These are phyloP conservation scores for Phytophthora syringae DNA, from an alignment of 352 stramenopile species.

Conservation along the genomic window DNA sequence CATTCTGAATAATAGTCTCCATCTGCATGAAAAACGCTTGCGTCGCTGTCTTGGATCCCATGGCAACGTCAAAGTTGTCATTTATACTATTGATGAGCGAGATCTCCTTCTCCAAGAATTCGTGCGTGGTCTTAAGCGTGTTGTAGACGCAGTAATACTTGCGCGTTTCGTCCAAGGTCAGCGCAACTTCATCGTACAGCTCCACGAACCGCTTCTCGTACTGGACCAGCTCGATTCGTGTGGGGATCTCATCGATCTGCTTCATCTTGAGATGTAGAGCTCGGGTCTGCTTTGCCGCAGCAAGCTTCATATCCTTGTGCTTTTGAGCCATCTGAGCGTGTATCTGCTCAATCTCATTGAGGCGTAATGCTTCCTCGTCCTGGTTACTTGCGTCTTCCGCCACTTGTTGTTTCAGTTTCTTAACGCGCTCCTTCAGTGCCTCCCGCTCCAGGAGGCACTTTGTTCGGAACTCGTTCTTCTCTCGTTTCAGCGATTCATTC, in stretches of 20 bases:
- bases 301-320: constrained; percentile 69
- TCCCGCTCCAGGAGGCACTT: constrained; percentile 56
- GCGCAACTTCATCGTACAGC: constrained; percentile 87
- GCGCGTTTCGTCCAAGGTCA: constrained; percentile 90
- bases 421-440: constrained; percentile 42
- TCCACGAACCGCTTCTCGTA: constrained; percentile 92
- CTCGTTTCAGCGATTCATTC: constrained; percentile 63
- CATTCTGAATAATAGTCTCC: constrained; percentile 69
- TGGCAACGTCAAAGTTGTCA: constrained; percentile 84
- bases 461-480: constrained; percentile 53
- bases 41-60: constrained; percentile 65
- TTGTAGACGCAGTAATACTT: constrained; percentile 93
- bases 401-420: constrained; percentile 49
- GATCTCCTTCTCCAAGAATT: constrained; percentile 89
- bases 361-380: constrained; percentile 53
- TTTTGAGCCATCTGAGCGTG: constrained; percentile 70
- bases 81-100: constrained; percentile 87
- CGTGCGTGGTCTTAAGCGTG: constrained; percentile 77
- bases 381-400: constrained; percentile 37
- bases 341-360: constrained; percentile 70
- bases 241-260: constrained; percentile 87
- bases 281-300: constrained; percentile 64
- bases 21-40: constrained; percentile 84
- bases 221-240: constrained; percentile 87
- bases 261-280: constrained; percentile 66